Base-by-base conservation (phyloP, 2,329 filamentous ascomycete species). In the Fusarium dlaminii region DNA sequence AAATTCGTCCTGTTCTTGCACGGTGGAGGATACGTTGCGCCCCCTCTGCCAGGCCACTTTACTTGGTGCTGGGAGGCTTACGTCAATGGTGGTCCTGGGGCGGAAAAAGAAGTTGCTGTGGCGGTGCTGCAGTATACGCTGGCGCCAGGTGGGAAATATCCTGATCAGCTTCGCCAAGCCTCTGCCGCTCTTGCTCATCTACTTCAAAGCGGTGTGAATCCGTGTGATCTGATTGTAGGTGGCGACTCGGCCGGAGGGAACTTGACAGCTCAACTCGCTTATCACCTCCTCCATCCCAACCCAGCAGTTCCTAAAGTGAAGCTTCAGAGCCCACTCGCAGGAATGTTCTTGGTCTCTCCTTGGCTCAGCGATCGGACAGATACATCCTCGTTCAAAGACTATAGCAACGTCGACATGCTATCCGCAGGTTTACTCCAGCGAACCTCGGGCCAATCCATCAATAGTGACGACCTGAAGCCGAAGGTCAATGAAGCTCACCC, bases 31-130 rank as follows among this genome's bases (percentile, higher is more conserved):
- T 55, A 55, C 3, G 52, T 55, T 3, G 8, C 52, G 4, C 52
- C 52, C 0, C 36, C 36, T 5, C 4, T 55, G 7, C 36, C 52
- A 14, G 52, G 52, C 0, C 52, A 55, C 52, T 55, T 55, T 0
- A 40, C 36, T 9, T 55, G 52, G 52, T 55, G 52, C 20, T 55
- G 52, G 52, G 36, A 55, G 20, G 27, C 36, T n/a, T 55, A 55
- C 2, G 36, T 55, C 4, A n/a, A 55, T 3, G 36, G 20, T 14
- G 52, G 52, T 2, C 52, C 52, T 18, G 52, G 52, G 3, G 3
- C 4, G 22, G 20, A 13, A 4, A n/a, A 14, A 12, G 36, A 55
- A 3, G 36, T 55, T 17, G 52, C 49, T 20, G 52, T 56, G 12
- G 52, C 52, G 8, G 17, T 56, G 9, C 15, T 56, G 22, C 37